These are phyloP conservation scores for Arctostaphylos glauca DNA, from an alignment of 148 eudicot genomes.

Conservation along the genomic window DNA sequence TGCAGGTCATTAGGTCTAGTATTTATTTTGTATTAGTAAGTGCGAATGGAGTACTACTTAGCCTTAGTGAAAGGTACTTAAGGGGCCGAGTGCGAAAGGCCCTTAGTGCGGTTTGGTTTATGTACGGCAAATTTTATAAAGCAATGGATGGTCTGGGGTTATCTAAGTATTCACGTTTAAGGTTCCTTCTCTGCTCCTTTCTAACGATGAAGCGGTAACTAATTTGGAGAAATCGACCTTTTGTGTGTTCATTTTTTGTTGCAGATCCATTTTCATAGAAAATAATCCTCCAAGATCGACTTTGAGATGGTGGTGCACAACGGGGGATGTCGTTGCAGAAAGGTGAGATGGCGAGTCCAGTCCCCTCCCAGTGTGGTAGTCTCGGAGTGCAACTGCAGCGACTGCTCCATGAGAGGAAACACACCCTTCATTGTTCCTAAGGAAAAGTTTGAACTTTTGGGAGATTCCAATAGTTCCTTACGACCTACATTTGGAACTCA, in stretches of 20 bases:
- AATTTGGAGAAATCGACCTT: no score
- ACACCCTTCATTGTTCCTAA: slow-evolving; percentile 66
- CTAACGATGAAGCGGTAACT: no score
- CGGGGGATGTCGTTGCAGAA: slow-evolving; percentile 86
- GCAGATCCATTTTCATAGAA: background rate
- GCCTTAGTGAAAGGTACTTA: no score
- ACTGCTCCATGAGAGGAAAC: slow-evolving; percentile 86
- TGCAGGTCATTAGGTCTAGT: no score
- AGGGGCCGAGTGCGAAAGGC: no score
- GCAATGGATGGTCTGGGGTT: no score
- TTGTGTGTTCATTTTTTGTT: background rate
- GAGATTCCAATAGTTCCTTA: slow-evolving; percentile 55
- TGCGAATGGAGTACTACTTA: no score
- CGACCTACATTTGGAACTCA: slow-evolving; percentile 75
- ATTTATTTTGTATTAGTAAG: no score
- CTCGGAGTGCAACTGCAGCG: slow-evolving; percentile 82
- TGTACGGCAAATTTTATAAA: no score
- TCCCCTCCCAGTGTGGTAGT: slow-evolving; percentile 53
- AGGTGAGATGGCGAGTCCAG: slow-evolving; percentile 55
- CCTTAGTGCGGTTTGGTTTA: no score
- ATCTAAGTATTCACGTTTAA: no score
- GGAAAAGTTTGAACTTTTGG: slow-evolving; percentile 48
- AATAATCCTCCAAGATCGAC: slow-evolving; percentile 23
- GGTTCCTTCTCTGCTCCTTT: no score
- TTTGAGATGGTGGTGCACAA: slow-evolving; percentile 44